phyloP scores from a whole-genome alignment of 768 basidiomycete genomes.

The Mycena pura region DNA sequence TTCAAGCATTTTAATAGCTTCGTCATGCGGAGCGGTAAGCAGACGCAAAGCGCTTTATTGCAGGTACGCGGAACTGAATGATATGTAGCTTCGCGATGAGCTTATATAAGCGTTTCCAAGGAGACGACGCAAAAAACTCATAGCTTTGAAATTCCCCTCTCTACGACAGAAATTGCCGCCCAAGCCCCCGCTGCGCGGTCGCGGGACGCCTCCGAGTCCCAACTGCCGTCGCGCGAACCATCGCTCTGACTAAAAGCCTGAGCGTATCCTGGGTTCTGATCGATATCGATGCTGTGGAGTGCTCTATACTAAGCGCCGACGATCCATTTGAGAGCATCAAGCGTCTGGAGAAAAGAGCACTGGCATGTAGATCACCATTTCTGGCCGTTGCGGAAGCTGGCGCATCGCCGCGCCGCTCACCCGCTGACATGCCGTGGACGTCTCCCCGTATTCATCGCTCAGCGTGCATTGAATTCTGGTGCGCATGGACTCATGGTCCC shows the following conservation, averaged over 20 bases:
- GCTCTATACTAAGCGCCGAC: not conserved
- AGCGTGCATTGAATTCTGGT: constrained; percentile 54
- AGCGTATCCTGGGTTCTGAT: constrained; percentile 32
- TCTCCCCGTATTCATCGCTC: not conserved
- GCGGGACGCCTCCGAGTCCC: constrained; percentile 30
- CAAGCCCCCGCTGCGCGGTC: constrained; percentile 28
- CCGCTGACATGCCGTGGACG: constrained; percentile 54
- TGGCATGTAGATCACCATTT: constrained; percentile 26
- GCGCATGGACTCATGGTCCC: constrained; percentile 48
- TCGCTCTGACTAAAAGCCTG: no score
- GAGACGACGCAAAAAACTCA: no score
- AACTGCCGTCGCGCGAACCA: constrained; percentile 31
- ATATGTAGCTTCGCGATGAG: no score
- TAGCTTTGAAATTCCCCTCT: constrained; percentile 29
- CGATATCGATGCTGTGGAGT: constrained; percentile 22
- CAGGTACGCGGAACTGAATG: no score
- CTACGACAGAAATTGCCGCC: constrained; percentile 24
- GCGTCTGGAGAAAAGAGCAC: not conserved
- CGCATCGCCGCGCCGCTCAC: constrained; percentile 51
- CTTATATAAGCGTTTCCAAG: no score
- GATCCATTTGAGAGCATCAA: constrained; percentile 1
- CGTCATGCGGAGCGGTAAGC: no score
- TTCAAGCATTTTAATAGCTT: no score
- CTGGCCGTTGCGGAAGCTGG: constrained; percentile 46
- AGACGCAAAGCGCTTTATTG: no score